These are phyloP conservation scores for Phytophthora citricola DNA, from an alignment of 352 stramenopile species.

Conservation along the genomic window DNA sequence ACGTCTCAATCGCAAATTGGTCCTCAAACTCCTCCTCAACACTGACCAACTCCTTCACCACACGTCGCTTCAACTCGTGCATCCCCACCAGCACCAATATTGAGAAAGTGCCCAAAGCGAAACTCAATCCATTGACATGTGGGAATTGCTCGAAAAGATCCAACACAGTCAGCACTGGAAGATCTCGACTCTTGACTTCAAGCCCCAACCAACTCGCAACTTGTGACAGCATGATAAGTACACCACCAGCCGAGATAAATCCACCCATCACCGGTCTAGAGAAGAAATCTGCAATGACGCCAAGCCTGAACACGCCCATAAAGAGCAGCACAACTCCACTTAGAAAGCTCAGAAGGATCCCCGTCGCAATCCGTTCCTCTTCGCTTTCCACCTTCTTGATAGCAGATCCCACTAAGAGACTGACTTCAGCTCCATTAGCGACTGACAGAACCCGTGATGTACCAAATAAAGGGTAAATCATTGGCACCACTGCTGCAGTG, in stretches of 20 bases:
- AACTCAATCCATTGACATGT: constrained; percentile 60
- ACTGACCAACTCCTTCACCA: constrained; percentile 47
- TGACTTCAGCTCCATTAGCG: constrained; percentile 71
- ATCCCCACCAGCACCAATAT: constrained; percentile 57
- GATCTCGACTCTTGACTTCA: constrained; percentile 48
- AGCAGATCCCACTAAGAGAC: constrained; percentile 67
- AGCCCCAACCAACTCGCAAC: constrained; percentile 65
- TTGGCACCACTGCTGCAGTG: constrained; percentile 67
- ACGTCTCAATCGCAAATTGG: constrained; percentile 57
- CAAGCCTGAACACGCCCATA: constrained; percentile 64
- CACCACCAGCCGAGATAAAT: constrained; percentile 68
- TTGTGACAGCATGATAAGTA: constrained; percentile 79
- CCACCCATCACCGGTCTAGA: constrained; percentile 76
- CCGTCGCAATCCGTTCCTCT: constrained; percentile 65
- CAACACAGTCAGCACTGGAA: constrained; percentile 63
- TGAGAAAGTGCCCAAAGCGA: constrained; percentile 53
- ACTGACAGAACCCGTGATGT: constrained; percentile 69
- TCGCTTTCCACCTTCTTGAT: constrained; percentile 57
- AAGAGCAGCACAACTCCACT: constrained; percentile 63
- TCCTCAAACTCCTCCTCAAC: constrained; percentile 48
- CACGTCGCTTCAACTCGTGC: constrained; percentile 42
- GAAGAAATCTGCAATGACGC: constrained; percentile 74
- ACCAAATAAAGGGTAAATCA: constrained; percentile 80
- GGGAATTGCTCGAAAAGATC: constrained; percentile 58
- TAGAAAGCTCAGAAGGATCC: constrained; percentile 79